These are phyloP conservation scores for Diospyros kaki DNA, from an alignment of 148 eudicot genomes.

Conservation along the genomic window DNA sequence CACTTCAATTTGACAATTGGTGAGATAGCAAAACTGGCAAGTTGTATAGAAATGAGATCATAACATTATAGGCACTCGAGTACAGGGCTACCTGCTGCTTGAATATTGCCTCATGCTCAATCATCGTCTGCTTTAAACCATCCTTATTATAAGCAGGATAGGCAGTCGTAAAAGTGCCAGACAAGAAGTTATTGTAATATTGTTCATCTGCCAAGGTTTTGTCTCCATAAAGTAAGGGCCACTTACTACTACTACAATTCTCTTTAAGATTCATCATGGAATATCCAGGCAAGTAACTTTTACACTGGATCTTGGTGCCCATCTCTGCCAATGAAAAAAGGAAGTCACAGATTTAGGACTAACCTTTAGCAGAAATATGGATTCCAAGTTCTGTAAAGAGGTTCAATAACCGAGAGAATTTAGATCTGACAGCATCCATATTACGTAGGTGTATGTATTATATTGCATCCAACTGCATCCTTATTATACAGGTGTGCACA, in stretches of 20 bases:
- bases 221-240: conserved; percentile 64
- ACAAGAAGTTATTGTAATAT: conserved; percentile 43
- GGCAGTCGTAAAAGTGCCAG: conserved; percentile 34
- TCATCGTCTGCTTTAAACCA: conserved; percentile 70
- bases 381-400: neutral
- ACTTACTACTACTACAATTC: conserved; percentile 60
- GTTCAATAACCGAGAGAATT: neutral
- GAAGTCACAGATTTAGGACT: conserved; percentile 1
- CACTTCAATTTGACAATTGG: neutral
- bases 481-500: too few relatives aligned
- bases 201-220: conserved; percentile 48
- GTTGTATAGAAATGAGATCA: neutral
- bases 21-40: neutral
- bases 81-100: conserved; percentile 59
- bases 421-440: neutral
- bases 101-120: conserved; percentile 78
- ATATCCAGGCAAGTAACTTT: conserved; percentile 57
- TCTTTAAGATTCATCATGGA: conserved; percentile 75
- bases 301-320: conserved; percentile 79
- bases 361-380: neutral
- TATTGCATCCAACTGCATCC: too few relatives aligned
- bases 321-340: conserved; percentile 45
- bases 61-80: neutral
- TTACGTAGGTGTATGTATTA: too few relatives aligned
- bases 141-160: conserved; percentile 52